Conservation (phyloP, 2,329 filamentous ascomycete genomes). For the Neoarthrinium moseri region DNA sequence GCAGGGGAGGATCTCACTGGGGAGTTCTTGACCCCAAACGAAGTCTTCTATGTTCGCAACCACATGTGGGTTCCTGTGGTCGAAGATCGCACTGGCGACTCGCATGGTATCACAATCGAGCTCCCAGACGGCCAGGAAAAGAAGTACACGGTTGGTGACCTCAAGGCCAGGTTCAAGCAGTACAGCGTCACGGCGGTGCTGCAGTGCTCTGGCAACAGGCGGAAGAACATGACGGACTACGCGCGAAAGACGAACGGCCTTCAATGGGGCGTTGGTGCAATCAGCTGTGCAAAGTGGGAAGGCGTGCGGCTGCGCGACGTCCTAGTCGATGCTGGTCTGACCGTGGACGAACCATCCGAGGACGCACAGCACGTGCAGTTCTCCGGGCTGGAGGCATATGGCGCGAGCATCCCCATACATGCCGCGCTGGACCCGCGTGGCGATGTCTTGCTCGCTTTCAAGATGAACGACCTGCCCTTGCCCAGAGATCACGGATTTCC, state of each 20-base stretch:
- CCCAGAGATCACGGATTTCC: conserved; percentile 67
- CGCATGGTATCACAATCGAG: conserved; percentile 39
- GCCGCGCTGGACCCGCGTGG: conserved; percentile 58
- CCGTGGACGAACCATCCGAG: conserved; percentile 24
- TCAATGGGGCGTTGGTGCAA: conserved; percentile 46
- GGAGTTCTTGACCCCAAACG: conserved; percentile 42
- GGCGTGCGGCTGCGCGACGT: conserved; percentile 45
- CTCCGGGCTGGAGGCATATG: conserved; percentile 58
- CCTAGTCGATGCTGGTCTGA: conserved; percentile 37
- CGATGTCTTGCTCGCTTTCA: conserved; percentile 65
- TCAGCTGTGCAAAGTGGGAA: conserved; percentile 44
- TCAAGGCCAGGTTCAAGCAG: conserved; percentile 41
- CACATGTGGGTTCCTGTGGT: conserved; percentile 46
- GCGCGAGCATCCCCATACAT: conserved; percentile 58
- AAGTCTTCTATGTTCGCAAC: conserved; percentile 45
- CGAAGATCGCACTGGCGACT: conserved; percentile 27
- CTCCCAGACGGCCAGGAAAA: conserved; percentile 39
- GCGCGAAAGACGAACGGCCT: conserved; percentile 43
- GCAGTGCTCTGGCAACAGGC: conserved; percentile 48
- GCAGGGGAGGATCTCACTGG: conserved; percentile 35
- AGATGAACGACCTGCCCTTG: conserved; percentile 64
- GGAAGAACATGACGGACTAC: conserved; percentile 41
- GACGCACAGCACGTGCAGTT: conserved; percentile 40
- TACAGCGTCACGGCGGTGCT: conserved; percentile 42
- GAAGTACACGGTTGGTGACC: conserved; percentile 38